These are phyloP conservation scores for Fusarium clavum DNA, from an alignment of 2,329 filamentous ascomycete genomes.

Conservation along the genomic window DNA sequence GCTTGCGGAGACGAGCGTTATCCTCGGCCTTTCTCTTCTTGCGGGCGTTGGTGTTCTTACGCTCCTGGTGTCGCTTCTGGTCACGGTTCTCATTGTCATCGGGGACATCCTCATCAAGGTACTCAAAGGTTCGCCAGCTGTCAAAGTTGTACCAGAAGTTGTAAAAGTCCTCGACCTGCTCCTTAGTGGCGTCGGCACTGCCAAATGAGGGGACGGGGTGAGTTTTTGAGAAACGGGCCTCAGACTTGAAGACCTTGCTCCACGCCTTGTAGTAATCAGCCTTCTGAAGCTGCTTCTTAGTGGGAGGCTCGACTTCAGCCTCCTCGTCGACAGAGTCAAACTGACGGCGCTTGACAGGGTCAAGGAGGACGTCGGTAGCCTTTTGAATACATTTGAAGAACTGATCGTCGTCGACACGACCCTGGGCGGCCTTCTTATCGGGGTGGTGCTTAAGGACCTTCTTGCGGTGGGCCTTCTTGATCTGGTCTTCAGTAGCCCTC, in stretches of 20 bases:
- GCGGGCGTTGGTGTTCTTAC: slow-evolving; percentile 96
- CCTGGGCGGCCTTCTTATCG: slow-evolving; percentile 96
- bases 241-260: slow-evolving; percentile 88
- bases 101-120: slow-evolving; percentile 97
- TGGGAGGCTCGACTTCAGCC: slow-evolving; percentile 90
- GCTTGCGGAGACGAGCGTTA: slow-evolving; percentile 86
- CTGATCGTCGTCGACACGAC: slow-evolving; percentile 89
- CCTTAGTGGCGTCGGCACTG: slow-evolving; percentile 83
- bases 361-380: slow-evolving; percentile 90
- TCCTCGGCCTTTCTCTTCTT: slow-evolving; percentile 99
- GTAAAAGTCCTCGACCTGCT: slow-evolving; percentile 95
- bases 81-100: slow-evolving; percentile 99
- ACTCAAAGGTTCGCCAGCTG: slow-evolving; percentile 97
- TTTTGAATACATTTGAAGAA: slow-evolving; percentile 99
- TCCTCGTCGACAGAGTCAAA: slow-evolving; percentile 97
- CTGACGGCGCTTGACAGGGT: slow-evolving; percentile 92
- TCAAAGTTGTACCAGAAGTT: slow-evolving; percentile 99
- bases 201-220: slow-evolving; percentile 91
- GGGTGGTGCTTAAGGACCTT: slow-evolving; percentile 99
- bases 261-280: slow-evolving; percentile 97
- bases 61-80: slow-evolving; percentile 97
- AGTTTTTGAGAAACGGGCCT: slow-evolving; percentile 90
- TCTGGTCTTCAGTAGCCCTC: slow-evolving; percentile 95
- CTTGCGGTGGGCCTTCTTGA: slow-evolving; percentile 98
- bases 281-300: slow-evolving; percentile 88